These are phyloP conservation scores for Haematococcus lacustris DNA, from an alignment of 139 green algal species.

Conservation along the genomic window DNA sequence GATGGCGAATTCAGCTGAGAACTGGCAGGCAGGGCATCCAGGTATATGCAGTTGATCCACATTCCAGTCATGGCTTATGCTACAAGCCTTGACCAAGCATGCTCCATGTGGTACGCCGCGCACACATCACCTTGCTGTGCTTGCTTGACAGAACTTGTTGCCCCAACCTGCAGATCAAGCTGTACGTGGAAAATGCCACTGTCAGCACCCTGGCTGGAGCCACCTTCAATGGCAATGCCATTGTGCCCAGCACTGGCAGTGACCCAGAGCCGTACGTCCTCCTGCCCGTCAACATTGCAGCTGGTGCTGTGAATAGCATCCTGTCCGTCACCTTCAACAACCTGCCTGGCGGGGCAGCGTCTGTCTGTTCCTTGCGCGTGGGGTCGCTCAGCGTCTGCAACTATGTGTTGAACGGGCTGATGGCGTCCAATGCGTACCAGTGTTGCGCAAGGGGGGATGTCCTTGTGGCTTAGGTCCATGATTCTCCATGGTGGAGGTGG, in stretches of 20 bases:
- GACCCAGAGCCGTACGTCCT: not conserved
- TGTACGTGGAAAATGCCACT: not conserved
- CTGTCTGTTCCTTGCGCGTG: not conserved
- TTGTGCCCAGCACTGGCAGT: not conserved
- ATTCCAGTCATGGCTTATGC: too few relatives aligned
- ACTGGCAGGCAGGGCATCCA: not conserved
- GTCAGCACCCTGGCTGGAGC: not conserved
- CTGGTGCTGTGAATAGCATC: not conserved
- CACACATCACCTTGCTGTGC: not conserved
- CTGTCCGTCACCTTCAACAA: not conserved
- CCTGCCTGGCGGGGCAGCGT: not conserved
- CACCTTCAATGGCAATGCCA: not conserved
- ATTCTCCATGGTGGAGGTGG: too few relatives aligned
- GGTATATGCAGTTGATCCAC: too few relatives aligned
- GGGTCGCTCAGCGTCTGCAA: not conserved
- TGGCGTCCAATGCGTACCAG: not conserved
- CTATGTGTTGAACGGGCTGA: not conserved
- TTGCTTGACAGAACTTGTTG: not conserved
- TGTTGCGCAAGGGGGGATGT: constrained; percentile 4
- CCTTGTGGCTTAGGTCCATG: too few relatives aligned
- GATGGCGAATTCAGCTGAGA: not conserved
- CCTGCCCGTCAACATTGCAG: not conserved
- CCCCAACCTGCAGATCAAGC: not conserved
- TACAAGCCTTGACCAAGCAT: too few relatives aligned
- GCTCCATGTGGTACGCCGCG: too few relatives aligned